Conservation (phyloP, 1,284 basidiomycete species). For the Waitea zeae region DNA sequence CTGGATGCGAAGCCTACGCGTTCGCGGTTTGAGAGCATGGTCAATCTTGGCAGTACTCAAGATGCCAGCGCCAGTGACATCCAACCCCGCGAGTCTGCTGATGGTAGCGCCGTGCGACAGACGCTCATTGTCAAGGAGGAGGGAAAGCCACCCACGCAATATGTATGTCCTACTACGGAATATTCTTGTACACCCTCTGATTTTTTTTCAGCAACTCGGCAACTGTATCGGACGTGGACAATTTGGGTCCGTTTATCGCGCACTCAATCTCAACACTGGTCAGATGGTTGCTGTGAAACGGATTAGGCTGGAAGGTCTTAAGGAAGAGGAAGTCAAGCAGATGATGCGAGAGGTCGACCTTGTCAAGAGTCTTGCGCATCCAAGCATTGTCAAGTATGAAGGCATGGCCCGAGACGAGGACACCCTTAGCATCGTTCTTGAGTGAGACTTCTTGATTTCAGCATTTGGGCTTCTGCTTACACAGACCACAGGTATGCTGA, state of each 20-base stretch:
- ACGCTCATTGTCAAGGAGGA: slow-evolving; percentile 70
- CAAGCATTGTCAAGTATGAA: slow-evolving; percentile 91
- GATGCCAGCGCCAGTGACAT: slow-evolving; percentile 50
- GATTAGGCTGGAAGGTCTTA: slow-evolving; percentile 72
- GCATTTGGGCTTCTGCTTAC: slow-evolving; percentile 6
- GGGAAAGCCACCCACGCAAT: slow-evolving; percentile 66
- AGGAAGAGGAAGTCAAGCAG: slow-evolving; percentile 72
- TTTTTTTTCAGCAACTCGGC: slow-evolving; percentile 61
- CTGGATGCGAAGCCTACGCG: slow-evolving; percentile 34
- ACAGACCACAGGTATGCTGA: slow-evolving; percentile 62
- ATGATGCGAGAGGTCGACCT: slow-evolving; percentile 87
- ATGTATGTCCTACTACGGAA: slow-evolving; percentile 37
- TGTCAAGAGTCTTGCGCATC: slow-evolving; percentile 76
- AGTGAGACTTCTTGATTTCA: slow-evolving; percentile 46
- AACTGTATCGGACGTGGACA: slow-evolving; percentile 94
- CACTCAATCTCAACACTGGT: slow-evolving; percentile 80
- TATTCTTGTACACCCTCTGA: slow-evolving; percentile 4
- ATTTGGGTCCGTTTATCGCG: slow-evolving; percentile 90
- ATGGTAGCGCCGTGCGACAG: slow-evolving; percentile 49
- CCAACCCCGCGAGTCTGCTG: slow-evolving; percentile 36
- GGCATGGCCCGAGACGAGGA: slow-evolving; percentile 85
- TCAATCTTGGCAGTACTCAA: slow-evolving; percentile 34
- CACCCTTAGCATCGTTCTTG: slow-evolving; percentile 79
- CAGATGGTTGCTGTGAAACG: slow-evolving; percentile 94
- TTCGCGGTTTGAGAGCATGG: slow-evolving; percentile 52